Evolutionary conservation across 1,284 basidiomycete species (phyloP), one percentile per base, ranked within the genome.

Genomic region (Cryptococcus sp.): DNA sequence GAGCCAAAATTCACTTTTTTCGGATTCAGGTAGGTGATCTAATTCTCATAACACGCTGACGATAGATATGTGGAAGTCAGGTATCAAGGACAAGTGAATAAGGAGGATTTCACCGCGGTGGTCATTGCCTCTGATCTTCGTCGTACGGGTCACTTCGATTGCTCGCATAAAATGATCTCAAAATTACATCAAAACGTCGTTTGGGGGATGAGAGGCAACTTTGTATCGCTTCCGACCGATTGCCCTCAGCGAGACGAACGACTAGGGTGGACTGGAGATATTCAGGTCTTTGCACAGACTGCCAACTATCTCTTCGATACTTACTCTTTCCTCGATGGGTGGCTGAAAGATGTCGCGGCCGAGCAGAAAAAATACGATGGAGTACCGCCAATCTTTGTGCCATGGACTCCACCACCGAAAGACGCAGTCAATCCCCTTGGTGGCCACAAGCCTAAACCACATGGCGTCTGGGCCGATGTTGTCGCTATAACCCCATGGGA

Each of bases 221-320:
- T 70, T 46, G 60, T 72, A 11, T 60, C 60, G 3, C 44, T 73
- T 2, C 70, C 67, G 10, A 72, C 64, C 18, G 70, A 72, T 41
- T 72, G 70, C 52, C 70, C 70, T 4, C 70, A 72, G 57, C 60
- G 70, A 19, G 69, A 72, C 47, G 70, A 72, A 52, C 56, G 70
- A 25, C 57, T 70, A 2, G 70, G 70, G 2, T 72, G 70, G 70
- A 72, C 69, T 0, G 70, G 65, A 18, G 70, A 72, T 47, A 52
- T 70, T 9, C 61, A 66, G 45, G 69, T 65, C 7, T 67, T 72
- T 46, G 61, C 67, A 0, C 59, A 61, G 0, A 70, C 70, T 4
- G 63, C 66, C 1, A 59, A 54, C 28, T 70, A 54, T 50, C 52
- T 71, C 1, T 70, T 57, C 56, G 64, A 72, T 50, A 64, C 63